Evolutionary conservation across 768 basidiomycete genomes (phyloP), one percentile per base, ranked within the genome.

Genomic region (Russula olivacea): DNA sequence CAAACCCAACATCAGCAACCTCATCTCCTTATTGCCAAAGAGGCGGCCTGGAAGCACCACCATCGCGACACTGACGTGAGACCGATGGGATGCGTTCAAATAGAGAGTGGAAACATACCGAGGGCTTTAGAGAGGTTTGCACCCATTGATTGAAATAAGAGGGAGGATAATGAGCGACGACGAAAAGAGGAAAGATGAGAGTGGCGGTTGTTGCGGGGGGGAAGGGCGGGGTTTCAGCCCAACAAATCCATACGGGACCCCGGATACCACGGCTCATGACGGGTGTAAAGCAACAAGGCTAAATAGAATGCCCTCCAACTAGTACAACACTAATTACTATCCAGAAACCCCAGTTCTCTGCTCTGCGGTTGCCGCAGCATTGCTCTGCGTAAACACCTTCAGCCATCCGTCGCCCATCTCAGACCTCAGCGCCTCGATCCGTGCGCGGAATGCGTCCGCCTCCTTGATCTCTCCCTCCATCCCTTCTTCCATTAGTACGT

Each of bases 11-110:
- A 98, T 98, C 74, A 97, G 78, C 71, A 96, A 78, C 71, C 94
- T 80, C 96, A 98, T 98, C 83, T 98, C 96, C 83, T 94, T 96
- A 83, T 94, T 98, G 66, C 94, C 95, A 75, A 98, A 98, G 69
- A 98, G 79, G 79, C 89, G 92, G 73, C 85, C 93, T 96, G 71
- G 50, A n/a, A 40, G 47, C 21, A n/a, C 28, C 51, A 28, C 3
- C 38, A 36, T n/a, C 4, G 23, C 1, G 30, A 48, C 41, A 14
- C 49, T 49, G 61, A 69, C n/a, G 58, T 59, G 28, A 61, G 58
- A 34, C 32, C 23, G 23, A 40, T 14, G 47, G 61, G 55, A 59
- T 41, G 41, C 32, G 32, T 47, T 59, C 59, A 51, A 28, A 11
- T 34, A 15, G 17, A 36, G 28, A 54, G 15, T 11, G 8, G 36